Base-by-base conservation (phyloP, 371 early-diverging fungal genomes). In the Capillidium rhysosporum region DNA sequence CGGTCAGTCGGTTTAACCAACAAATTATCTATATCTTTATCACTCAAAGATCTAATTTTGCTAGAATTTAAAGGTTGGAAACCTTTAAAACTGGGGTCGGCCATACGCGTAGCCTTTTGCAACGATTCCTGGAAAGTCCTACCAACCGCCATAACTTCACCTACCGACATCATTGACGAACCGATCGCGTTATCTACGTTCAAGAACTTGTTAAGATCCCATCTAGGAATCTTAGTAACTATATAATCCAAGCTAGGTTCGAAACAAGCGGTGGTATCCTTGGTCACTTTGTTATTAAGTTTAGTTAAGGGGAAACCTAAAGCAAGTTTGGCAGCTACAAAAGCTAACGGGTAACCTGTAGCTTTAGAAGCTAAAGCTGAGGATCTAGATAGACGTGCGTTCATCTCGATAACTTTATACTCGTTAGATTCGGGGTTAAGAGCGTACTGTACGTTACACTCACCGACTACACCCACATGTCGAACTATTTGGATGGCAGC, bases 401-500 rank as follows among this genome's bases (percentile, higher is more conserved):
- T 94, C 63, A 94, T 92, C 70, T 94, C 95, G 56, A 94, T 94
- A 60, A 94, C 85, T 67, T 83, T 82, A 70, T 89, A 94, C 66
- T 94, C 93, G 62, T 80, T 79, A 56, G 81, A 76, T 59, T 78
- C 66, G 24, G 95, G 95, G 70, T 92, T 88, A 49, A 93, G 72
- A n/a, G 92, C 93, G 59, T 94, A 94, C 69, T 94, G 93, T 55
- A 94, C 84, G 67, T 94, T 94, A 77, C 95, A 94, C 69, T 94
- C 95, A 58, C 95, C 95, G 28, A 94, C 80, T 4, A 94, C 92
- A 44, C 93, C 93, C 49, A 94, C 65, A 59, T 84, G 85, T 56
- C 85, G 79, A 48, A 86, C 79, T 39, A 86, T 74, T 44, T 75
- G 75, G 29, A 68, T 59, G 7, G 68, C 68, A 12, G 65, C 82